Percentiles rank a stretch among this genome's conserved stretches.
Conservation (phyloP, 805 yeast species). For the Metschnikowia continentalis region DNA sequence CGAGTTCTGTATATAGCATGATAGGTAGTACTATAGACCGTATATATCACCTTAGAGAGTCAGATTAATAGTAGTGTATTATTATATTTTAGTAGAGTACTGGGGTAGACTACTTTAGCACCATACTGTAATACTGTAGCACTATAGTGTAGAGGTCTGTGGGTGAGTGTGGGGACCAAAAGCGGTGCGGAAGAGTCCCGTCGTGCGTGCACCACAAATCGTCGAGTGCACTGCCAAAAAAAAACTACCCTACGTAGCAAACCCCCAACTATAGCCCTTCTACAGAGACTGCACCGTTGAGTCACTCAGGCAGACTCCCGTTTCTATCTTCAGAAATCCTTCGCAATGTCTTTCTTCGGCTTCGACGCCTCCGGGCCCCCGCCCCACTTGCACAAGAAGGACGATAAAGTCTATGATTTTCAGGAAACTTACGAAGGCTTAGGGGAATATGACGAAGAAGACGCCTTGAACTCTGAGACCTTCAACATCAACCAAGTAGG, state of each 20-base stretch:
- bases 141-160: background rate
- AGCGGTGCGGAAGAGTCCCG: background rate
- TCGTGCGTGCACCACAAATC: slow-evolving; percentile 6
- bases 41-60: too few relatives aligned
- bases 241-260: slow-evolving; percentile 1
- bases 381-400: slow-evolving; percentile 19
- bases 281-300: background rate
- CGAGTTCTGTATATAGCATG: too few relatives aligned
- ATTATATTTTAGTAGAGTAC: too few relatives aligned
- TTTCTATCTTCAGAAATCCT: background rate
- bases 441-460: slow-evolving; percentile 68
- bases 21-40: too few relatives aligned
- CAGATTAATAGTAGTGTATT: too few relatives aligned
- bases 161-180: background rate
- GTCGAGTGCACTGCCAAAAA: background rate
- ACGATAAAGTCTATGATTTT: slow-evolving; percentile 54
- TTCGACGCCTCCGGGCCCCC: slow-evolving; percentile 48
- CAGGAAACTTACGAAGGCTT: slow-evolving; percentile 82
- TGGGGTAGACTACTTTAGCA: too few relatives aligned
- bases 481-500: slow-evolving; percentile 59
- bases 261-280: background rate
- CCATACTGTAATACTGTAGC: too few relatives aligned
- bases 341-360: slow-evolving; percentile 62
- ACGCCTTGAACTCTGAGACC: slow-evolving; percentile 76
- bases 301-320: background rate